phyloP scores from a whole-genome alignment of 2,329 filamentous ascomycete genomes.

The Colletotrichum tamarilloi region DNA sequence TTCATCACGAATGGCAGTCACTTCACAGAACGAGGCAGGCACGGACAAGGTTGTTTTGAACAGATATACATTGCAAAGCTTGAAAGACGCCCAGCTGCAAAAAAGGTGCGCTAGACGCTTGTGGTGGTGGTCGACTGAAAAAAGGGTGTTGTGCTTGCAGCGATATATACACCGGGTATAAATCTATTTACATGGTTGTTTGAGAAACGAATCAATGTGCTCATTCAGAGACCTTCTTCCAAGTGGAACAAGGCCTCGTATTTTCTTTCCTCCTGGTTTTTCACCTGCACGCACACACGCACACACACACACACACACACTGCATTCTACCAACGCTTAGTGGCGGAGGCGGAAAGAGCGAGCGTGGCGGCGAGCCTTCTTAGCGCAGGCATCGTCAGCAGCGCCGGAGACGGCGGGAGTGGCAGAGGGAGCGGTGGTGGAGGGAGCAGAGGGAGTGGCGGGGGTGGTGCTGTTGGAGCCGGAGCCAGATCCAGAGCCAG shows the following conservation, averaged over 20 bases:
- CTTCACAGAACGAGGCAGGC: neutral
- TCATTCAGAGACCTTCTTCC: constrained; percentile 15
- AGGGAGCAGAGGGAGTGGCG: constrained; percentile 7
- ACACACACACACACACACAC: too few species aligned
- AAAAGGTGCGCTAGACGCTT: constrained; percentile 13
- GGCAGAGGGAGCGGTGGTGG: constrained; percentile 4
- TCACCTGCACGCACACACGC: neutral
- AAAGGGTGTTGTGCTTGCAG: constrained; percentile 19
- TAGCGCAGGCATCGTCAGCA: constrained; percentile 13
- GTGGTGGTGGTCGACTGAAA: constrained; percentile 18
- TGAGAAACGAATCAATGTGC: constrained; percentile 23
- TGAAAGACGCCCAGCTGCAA: constrained; percentile 14
- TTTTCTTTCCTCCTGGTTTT: neutral
- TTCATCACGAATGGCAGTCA: neutral
- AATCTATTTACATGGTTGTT: constrained; percentile 30
- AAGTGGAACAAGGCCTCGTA: neutral
- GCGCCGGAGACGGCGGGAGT: neutral
- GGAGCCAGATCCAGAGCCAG: constrained; percentile 37
- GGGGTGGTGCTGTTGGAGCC: constrained; percentile 34
- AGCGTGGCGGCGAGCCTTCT: constrained; percentile 24
- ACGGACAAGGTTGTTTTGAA: neutral
- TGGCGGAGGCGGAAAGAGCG: constrained; percentile 22
- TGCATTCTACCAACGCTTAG: constrained; percentile 9
- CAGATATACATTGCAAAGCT: constrained; percentile 29
- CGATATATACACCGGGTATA: constrained; percentile 33